Conservation (phyloP, 768 basidiomycete species). For the Rubroboletus pulcherrimus region DNA sequence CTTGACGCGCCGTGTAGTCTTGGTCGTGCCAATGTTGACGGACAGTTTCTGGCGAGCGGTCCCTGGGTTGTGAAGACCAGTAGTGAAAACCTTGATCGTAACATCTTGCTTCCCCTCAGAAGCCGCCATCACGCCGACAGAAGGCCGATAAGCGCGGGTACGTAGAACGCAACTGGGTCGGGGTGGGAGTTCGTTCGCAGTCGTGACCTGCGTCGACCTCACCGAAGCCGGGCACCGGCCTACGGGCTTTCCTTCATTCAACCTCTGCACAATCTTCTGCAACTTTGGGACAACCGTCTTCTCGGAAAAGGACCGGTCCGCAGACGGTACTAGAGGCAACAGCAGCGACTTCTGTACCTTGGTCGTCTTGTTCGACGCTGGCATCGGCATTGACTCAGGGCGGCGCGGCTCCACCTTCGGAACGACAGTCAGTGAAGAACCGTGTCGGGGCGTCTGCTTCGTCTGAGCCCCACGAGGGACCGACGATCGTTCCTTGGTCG, state of each 20-base stretch:
- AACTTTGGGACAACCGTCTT: neutral
- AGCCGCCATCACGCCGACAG: neutral
- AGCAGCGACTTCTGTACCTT: neutral
- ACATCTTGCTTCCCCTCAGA: neutral
- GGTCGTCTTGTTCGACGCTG: neutral
- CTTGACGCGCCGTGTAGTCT: neutral
- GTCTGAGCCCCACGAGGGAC: neutral
- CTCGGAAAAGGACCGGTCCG: neutral
- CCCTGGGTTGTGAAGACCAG: neutral
- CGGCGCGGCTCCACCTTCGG: neutral
- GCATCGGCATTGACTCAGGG: neutral
- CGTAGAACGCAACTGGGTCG: slow-evolving; percentile 3
- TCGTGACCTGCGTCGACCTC: neutral
- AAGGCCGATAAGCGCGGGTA: neutral
- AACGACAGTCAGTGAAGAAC: neutral
- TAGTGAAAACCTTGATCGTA: neutral
- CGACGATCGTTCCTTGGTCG: neutral
- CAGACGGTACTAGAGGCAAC: neutral
- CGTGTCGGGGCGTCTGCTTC: neutral
- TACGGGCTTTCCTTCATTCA: neutral
- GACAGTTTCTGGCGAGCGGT: neutral
- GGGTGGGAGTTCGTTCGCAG: neutral
- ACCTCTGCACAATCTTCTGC: neutral
- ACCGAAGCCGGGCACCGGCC: too few relatives aligned
- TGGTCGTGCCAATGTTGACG: neutral